Base-by-base conservation (phyloP, 768 basidiomycete genomes). In the Antrodiella citrinella region DNA sequence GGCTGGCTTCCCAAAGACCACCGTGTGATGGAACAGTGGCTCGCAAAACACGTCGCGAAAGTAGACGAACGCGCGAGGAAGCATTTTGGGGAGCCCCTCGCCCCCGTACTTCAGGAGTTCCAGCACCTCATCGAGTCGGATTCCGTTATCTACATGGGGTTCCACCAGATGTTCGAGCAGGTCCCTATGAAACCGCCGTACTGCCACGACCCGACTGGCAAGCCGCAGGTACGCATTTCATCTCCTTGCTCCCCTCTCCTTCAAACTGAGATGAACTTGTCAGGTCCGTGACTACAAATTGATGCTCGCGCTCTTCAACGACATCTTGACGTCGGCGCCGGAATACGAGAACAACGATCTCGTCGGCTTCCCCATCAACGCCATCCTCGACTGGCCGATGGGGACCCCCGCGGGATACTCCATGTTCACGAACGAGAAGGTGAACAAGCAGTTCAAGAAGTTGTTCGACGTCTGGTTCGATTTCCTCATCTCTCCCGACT, bases 191-290 rank as follows among this genome's bases (percentile, higher is more conserved):
- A 35, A 7, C 7, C 30, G 7, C 30, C 54, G 2, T 55, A 58
- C 22, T 22, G 45, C 15, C 22, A 49, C 13, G 50, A 55, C 45
- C 57, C 57, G 9, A 55, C 43, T 11, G 47, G 48, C 5, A 30
- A 26, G n/a, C 24, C 43, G 43, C 20, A 2, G 12, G 43, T 44
- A 44, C 19, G 3, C 43, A 12, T 12, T 7, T 19, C 24, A 11
- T 25, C 4, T 12, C 2, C 12, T 44, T 7, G 5, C 20, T 44
- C 12, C 24, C 4, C 5, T 1, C 11, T 2, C 20, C 20, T 4
- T 12, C 11, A 21, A 1, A 19, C 4, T 44, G 2, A 2, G 12
- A 13, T 3, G 11, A 3, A 25, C 47, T 26, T 13, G n/a, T n/a
- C 19, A 44, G 43, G 24, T 44, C 24, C 11, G 13, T 2, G 43